Evolutionary conservation across 768 basidiomycete species (phyloP), one percentile per base, ranked within the genome.

Genomic region (Kwoniella dendrophila): DNA sequence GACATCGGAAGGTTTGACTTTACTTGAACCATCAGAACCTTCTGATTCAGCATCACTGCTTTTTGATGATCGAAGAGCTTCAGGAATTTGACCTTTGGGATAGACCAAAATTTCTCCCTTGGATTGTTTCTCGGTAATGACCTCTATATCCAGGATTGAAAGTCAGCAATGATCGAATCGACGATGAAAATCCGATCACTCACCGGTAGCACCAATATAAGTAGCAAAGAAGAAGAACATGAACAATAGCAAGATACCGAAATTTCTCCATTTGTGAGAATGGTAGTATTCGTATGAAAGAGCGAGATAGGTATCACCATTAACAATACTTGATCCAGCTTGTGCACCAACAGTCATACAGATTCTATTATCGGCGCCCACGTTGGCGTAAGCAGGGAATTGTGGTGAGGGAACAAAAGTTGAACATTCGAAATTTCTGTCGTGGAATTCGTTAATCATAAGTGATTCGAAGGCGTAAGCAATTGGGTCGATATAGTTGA

Each of bases 381-480:
- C 60, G 30, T 61, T 62, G n/a, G 53, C 68, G 60, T 79, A 79
- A 1, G 58, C 65, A 2, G 73, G 71, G 29, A 60, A 41, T 38
- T 14, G 32, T 12, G 60, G 27, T 18, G 60, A 48, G 6, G 80
- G 80, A 20, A 80, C 68, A 52, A 73, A 77, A 12, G 60, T 24
- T 1, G 70, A 63, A 57, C 80, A 80, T 18, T 54, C 20, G 56
- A 87, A 89, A 20, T 83, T 76, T 34, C 86, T 85, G 18, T 85
- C 85, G 82, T 82, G 85, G 78, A 92, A 92, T 76, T 95, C 92
- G 76, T 93, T 93, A 78, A 88, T 86, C 86, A 94, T 88, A 36
- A 84, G 81, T 2, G 85, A 86, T 67, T 88, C 85, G 84, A 89
- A 92, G 0, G 85, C 86, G 80, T 90, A 92, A 1, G 38, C 69